phyloP scores from a whole-genome alignment of 176 grass and related monocot species.

The Otatea glauca region DNA sequence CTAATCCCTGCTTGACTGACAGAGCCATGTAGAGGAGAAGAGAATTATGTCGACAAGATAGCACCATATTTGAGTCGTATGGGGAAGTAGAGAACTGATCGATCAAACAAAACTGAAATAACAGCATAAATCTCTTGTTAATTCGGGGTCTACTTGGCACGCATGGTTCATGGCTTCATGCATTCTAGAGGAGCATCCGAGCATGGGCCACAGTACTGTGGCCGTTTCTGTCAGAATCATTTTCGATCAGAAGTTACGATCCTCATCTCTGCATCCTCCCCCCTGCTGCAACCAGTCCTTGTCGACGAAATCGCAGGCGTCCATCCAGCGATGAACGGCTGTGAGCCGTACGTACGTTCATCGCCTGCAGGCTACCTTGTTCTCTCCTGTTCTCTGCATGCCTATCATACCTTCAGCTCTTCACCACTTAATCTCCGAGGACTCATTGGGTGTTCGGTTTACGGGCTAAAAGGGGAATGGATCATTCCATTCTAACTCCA shows the following conservation, averaged over 20 bases:
- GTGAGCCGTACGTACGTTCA: background rate
- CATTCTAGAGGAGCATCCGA: background rate
- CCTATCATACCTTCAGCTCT: too few species aligned
- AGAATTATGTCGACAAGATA: background rate
- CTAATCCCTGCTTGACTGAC: background rate
- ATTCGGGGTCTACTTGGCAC: background rate
- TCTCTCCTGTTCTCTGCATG: too few species aligned
- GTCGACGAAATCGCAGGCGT: background rate
- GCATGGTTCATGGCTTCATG: too few species aligned
- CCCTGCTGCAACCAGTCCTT: background rate
- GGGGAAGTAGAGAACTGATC: background rate
- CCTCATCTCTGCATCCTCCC: background rate
- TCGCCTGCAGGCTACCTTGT: too few species aligned
- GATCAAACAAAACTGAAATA: background rate
- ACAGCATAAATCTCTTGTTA: background rate
- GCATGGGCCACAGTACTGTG: background rate
- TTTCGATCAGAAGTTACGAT: background rate
- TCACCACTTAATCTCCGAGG: too few species aligned
- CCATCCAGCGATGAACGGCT: background rate
- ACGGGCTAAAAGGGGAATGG: too few species aligned
- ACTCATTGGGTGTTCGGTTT: too few species aligned
- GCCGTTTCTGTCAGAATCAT: conserved; percentile 17
- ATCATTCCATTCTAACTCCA: too few species aligned
- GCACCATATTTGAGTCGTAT: background rate
- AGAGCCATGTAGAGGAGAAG: background rate